Evolutionary conservation across 2,329 filamentous ascomycete species (phyloP).

Genomic region (Fusarium burgessii): DNA sequence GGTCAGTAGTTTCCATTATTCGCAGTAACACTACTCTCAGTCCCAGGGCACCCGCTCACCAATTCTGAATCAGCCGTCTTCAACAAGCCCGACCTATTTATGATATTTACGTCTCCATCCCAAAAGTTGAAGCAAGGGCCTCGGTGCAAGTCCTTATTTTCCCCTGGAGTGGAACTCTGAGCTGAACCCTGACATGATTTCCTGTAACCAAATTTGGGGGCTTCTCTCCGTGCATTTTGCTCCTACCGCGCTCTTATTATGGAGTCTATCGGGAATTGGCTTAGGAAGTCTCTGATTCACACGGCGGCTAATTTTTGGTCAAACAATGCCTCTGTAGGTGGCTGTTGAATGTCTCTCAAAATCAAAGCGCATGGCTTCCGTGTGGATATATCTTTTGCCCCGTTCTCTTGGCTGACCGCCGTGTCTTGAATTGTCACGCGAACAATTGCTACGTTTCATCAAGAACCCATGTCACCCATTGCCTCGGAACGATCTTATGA

Average conservation of each 20-base stretch:
- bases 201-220: conserved; percentile 9
- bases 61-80: conserved; percentile 7
- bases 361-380: not conserved
- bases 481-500: conserved; percentile 11
- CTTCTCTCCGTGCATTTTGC: conserved; percentile 8
- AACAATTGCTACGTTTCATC: conserved; percentile 18
- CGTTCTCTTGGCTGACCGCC: conserved; percentile 14
- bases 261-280: conserved; percentile 3
- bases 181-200: conserved; percentile 12
- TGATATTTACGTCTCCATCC: not conserved
- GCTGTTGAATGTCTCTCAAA: not conserved
- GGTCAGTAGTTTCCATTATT: not conserved
- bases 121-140: conserved; percentile 13
- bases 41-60: not conserved
- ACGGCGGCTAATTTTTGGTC: conserved; percentile 15
- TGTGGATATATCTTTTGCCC: conserved; percentile 22
- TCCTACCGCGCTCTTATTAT: conserved; percentile 5
- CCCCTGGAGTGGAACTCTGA: conserved; percentile 8
- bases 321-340: not conserved
- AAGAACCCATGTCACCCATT: conserved; percentile 12
- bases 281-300: conserved; percentile 5
- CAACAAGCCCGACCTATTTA: conserved; percentile 8
- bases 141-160: not conserved
- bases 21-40: not conserved
- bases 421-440: conserved; percentile 10